A percentile compares a stretch with the other conserved stretches of the same genome.
These are phyloP conservation scores for Cercospora berteroae DNA, from an alignment of 2,329 filamentous ascomycete species.

Conservation along the genomic window DNA sequence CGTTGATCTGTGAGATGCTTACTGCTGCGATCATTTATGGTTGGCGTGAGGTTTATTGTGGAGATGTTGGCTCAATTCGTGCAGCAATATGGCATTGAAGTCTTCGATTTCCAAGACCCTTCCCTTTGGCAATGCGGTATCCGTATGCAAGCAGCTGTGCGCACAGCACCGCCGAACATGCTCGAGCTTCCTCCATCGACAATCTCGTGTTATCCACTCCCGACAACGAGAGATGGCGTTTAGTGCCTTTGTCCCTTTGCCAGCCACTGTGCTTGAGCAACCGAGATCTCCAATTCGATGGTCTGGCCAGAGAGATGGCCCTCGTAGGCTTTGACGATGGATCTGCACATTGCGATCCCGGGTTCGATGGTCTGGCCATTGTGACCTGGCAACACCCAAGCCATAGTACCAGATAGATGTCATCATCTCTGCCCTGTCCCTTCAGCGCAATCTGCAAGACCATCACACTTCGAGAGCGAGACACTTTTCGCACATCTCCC, in stretches of 20 bases:
- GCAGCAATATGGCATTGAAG: not conserved
- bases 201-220: not conserved
- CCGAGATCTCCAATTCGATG: not conserved
- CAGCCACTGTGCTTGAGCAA: not conserved
- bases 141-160: not conserved
- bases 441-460: not conserved
- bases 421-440: too few relatives aligned
- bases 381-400: not conserved
- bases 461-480: not conserved
- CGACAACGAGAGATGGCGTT: not conserved
- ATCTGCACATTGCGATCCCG: too few relatives aligned
- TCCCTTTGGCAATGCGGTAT: not conserved
- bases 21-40: not conserved
- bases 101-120: not conserved
- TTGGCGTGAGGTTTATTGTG: not conserved
- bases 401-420: not conserved
- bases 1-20: not conserved
- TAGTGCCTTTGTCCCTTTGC: not conserved
- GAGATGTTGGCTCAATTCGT: not conserved
- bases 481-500: not conserved
- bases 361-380: too few relatives aligned
- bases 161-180: not conserved
- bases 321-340: not conserved
- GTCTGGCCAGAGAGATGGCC: not conserved
- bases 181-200: not conserved